These are phyloP conservation scores for Salvia splendens DNA, from an alignment of 257 asterid genomes.

Conservation along the genomic window DNA sequence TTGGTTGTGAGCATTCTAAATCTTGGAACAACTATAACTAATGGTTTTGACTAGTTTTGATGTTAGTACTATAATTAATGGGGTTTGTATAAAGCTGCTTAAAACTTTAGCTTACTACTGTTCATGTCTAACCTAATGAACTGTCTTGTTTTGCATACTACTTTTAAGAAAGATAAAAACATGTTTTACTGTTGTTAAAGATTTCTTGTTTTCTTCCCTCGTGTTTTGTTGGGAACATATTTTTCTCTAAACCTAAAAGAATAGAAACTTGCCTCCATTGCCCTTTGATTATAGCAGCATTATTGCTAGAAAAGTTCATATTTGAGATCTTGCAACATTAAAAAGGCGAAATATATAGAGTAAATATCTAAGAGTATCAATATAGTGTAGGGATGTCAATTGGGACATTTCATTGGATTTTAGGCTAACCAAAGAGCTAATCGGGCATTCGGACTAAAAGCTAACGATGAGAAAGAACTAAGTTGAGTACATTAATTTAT, in stretches of 20 bases:
- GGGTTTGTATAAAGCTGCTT: neutral
- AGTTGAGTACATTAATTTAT: too few species aligned
- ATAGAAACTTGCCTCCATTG: neutral
- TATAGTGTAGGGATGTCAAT: too few species aligned
- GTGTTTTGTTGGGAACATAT: constrained; percentile 1
- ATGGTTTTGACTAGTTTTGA: neutral
- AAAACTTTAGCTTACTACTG: constrained; percentile 9
- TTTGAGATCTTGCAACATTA: constrained; percentile 13
- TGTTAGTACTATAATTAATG: neutral
- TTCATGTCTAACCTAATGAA: constrained; percentile 26
- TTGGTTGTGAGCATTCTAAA: too few species aligned
- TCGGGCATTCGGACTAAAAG: too few species aligned
- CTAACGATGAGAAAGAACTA: too few species aligned
- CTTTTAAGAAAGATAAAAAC: constrained; percentile 12
- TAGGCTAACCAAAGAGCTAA: too few species aligned
- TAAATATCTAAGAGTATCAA: too few species aligned
- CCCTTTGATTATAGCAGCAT: neutral
- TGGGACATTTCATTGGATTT: too few species aligned
- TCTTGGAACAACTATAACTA: too few species aligned
- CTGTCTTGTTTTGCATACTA: constrained; percentile 27
- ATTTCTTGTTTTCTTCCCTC: neutral
- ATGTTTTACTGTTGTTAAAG: neutral
- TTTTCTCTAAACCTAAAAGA: neutral
- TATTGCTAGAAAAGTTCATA: constrained; percentile 15
- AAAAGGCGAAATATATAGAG: too few species aligned